phyloP scores from a whole-genome alignment of 2,329 filamentous ascomycete genomes.

The Colletotrichum sidae region DNA sequence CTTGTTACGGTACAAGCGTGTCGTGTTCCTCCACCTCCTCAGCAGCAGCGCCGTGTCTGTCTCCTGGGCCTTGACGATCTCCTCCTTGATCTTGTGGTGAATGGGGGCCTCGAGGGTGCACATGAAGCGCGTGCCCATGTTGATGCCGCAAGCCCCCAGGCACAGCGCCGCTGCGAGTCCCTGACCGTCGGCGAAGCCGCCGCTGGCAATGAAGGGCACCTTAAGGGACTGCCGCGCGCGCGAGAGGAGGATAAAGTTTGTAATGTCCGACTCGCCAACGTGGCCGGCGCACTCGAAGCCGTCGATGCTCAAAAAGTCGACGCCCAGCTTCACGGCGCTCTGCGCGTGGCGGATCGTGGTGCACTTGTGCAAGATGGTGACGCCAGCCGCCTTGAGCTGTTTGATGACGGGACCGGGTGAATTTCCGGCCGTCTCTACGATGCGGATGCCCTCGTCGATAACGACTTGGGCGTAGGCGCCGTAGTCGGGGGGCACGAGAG shows the following conservation, averaged over 20 bases:
- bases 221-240: slow-evolving; percentile 85
- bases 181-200: slow-evolving; percentile 94
- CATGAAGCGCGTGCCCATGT: slow-evolving; percentile 99
- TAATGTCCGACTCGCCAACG: slow-evolving; percentile 88
- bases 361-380: slow-evolving; percentile 94
- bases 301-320: slow-evolving; percentile 96
- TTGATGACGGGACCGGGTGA: slow-evolving; percentile 88
- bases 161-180: slow-evolving; percentile 91
- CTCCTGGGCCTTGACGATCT: slow-evolving; percentile 89
- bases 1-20: slow-evolving; percentile 89
- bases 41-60: slow-evolving; percentile 91
- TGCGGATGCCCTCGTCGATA: slow-evolving; percentile 90
- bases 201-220: slow-evolving; percentile 94
- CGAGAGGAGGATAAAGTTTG: slow-evolving; percentile 89
- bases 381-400: slow-evolving; percentile 83
- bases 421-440: slow-evolving; percentile 95
- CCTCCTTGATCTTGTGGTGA: slow-evolving; percentile 92
- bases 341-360: slow-evolving; percentile 95
- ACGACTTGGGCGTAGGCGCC: slow-evolving; percentile 89
- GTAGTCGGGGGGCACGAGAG: slow-evolving; percentile 92
- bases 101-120: slow-evolving; percentile 94
- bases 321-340: slow-evolving; percentile 91
- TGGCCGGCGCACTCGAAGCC: slow-evolving; percentile 97
- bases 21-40: slow-evolving; percentile 93
- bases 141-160: slow-evolving; percentile 92